Base-by-base conservation (phyloP, 148 eudicot species). In the Bassia scoparia region DNA sequence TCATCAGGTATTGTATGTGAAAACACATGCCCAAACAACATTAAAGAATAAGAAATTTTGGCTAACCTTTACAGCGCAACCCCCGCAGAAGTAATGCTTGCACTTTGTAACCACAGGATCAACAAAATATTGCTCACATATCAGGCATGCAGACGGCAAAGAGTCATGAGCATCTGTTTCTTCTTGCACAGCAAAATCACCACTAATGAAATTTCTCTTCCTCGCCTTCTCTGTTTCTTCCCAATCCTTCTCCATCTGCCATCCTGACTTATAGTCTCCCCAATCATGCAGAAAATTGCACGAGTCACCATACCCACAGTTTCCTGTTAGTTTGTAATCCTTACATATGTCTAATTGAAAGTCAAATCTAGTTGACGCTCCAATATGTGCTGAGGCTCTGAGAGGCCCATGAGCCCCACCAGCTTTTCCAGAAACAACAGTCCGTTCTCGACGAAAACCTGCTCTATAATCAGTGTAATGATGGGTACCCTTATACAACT, bases 291-390 rank as follows among this genome's bases (percentile, higher is more conserved):
- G 87, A 84, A 94, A 94, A 82, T 94, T 94, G 70, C 98, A 94
- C 6, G 97, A 80, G 84, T 94, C 98, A 63, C 97, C 98, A 80
- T 94, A 94, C n/a, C 98, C 98, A 89, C 97, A 94, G 59, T 91
- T 91, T 53, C 97, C 96, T 2, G 98, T 91, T 77, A 91, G 96
- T 74, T 94, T 94, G 71, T 94, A 94, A 64, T 94, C 97, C 81
- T 94, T 94, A 68, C 97, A 94, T 37, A 94, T 94, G 70, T 94
- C 98, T 5, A 97, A 97, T 76, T 91, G 98, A 72, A 91, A 94
- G 72, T 94, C 98, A 83, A 89, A 94, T 81, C 98, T 88, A 17
- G 97, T 89, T 0, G 98, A 88, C 3, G 89, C 96, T 69, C 97
- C 86, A 34, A 94, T 94, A 76, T 94, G 97, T 53, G 98, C 97